phyloP scores from a whole-genome alignment of 371 early-diverging fungal genomes.

The Mucor circinelloides region DNA sequence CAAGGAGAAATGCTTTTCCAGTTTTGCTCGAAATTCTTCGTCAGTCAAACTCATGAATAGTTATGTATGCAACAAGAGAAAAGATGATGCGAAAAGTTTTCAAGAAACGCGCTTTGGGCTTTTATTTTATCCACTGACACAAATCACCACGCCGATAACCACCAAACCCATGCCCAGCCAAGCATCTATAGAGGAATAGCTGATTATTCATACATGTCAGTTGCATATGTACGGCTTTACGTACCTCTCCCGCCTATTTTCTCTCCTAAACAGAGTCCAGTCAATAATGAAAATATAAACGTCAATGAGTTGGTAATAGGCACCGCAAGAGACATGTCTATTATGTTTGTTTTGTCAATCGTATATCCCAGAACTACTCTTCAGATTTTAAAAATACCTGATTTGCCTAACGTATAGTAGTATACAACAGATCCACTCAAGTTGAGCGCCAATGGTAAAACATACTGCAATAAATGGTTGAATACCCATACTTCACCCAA shows the following conservation, averaged over 20 bases:
- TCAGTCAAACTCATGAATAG: slow-evolving; percentile 27
- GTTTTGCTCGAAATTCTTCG: slow-evolving; percentile 39
- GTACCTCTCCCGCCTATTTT: slow-evolving; percentile 58
- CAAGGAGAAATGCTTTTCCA: slow-evolving; percentile 49
- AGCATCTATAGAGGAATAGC: slow-evolving; percentile 29
- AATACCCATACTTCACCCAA: not conserved
- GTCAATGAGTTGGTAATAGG: slow-evolving; percentile 92
- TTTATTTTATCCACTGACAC: slow-evolving; percentile 48
- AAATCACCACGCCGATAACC: slow-evolving; percentile 67
- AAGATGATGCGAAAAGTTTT: not conserved
- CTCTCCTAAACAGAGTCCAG: slow-evolving; percentile 83
- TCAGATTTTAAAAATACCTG: slow-evolving; percentile 38
- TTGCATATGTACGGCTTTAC: not conserved
- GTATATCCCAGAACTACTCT: not conserved
- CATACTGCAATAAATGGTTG: slow-evolving; percentile 53
- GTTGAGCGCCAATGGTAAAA: slow-evolving; percentile 86
- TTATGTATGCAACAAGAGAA: not conserved
- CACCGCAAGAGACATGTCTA: slow-evolving; percentile 90
- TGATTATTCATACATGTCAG: not conserved
- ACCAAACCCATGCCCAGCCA: slow-evolving; percentile 71
- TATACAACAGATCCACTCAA: slow-evolving; percentile 89
- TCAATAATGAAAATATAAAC: slow-evolving; percentile 81
- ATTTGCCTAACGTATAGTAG: slow-evolving; percentile 87
- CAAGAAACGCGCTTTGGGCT: not conserved
- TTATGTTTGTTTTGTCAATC: not conserved